Evolutionary conservation across 140 eudicot species (phyloP), one percentile per base, ranked within the genome.

Genomic region (Anethum foeniculum): DNA sequence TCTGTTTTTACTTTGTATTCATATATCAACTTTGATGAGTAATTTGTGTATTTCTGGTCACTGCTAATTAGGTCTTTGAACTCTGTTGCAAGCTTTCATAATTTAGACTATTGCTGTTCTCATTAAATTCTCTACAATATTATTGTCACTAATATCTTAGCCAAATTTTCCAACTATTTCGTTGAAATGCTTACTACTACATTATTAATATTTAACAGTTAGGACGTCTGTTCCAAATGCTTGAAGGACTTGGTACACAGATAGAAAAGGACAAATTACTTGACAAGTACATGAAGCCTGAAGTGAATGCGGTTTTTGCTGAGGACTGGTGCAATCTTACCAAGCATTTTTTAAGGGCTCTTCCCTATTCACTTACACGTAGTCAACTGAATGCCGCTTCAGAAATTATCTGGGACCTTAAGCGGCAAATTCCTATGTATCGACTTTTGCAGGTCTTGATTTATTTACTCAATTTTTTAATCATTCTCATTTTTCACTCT

Each of bases 351-450:
- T 58, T 95, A 81, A 82, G 93, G 81, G 86, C 86, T 72, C 90
- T 95, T 83, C 97, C 99, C n/a, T 95, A 89, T 88, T 80, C 93
- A 16, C 90, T 92, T 81, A 95, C 99, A 18, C 80, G 90, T 76
- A 92, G 97, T 88, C 99, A 95, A 85, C 87, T 90, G 48, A 85
- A 80, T 81, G 97, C 99, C 27, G 89, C 84, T 79, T 92, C 97
- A 54, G 99, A 95, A 83, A 92, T 95, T 86, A 92, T 95, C 60
- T 95, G 97, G 99, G 99, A 95, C 86, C 84, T 95, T 65, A 92
- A 90, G 85, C 93, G 92, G 41, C 91, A 93, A 82, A 89, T 92
- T 71, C 99, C 97, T 18, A 95, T 95, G 99, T 92, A 92, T 83
- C 87, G 99, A 79, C 91, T 95, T 75, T 85, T 95, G 79, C 99